Percentiles rank a stretch among this genome's conserved stretches.
These are phyloP conservation scores for Rugiboletus extremiorientalis DNA, from an alignment of 1,284 basidiomycete genomes.

Conservation along the genomic window DNA sequence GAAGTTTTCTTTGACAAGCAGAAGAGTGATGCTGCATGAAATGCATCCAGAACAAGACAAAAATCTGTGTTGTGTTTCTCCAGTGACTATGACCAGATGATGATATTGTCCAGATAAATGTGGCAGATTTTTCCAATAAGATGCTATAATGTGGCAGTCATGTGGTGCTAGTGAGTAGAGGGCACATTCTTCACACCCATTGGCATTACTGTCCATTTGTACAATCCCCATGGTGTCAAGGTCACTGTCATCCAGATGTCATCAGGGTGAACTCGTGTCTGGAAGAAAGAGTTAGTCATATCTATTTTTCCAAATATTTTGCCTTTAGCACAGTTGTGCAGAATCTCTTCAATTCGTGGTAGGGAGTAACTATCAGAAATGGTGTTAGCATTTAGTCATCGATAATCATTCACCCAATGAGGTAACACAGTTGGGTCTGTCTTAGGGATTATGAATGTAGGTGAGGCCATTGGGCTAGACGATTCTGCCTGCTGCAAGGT, in stretches of 20 bases:
- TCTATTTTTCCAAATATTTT: conserved; percentile 34
- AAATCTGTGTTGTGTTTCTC: conserved; percentile 32
- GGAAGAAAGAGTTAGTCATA: conserved; percentile 43
- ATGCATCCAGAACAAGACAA: neutral
- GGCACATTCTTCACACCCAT: conserved; percentile 28
- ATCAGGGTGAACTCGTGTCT: conserved; percentile 34
- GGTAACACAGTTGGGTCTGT: conserved; percentile 1
- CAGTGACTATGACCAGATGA: conserved; percentile 34
- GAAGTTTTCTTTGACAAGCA: neutral
- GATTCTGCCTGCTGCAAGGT: neutral
- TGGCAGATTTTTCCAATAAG: conserved; percentile 23
- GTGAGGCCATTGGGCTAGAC: neutral
- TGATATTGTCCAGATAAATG: conserved; percentile 41
- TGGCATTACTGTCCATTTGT: conserved; percentile 32
- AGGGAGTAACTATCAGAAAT: conserved; percentile 20
- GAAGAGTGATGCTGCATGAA: neutral
- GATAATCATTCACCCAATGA: conserved; percentile 20
- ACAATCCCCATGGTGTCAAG: conserved; percentile 28
- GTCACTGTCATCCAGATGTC: conserved; percentile 31
- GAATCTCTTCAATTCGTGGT: conserved; percentile 26
- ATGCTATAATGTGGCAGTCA: conserved; percentile 11
- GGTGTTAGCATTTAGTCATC: conserved; percentile 22
- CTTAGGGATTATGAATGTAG: conserved; percentile 10
- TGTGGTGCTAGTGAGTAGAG: conserved; percentile 17
- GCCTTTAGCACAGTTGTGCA: conserved; percentile 12